Evolutionary conservation across 208 protist genomes (phyloP), one percentile per base, ranked within the genome.

Genomic region (Willaertia magna): DNA sequence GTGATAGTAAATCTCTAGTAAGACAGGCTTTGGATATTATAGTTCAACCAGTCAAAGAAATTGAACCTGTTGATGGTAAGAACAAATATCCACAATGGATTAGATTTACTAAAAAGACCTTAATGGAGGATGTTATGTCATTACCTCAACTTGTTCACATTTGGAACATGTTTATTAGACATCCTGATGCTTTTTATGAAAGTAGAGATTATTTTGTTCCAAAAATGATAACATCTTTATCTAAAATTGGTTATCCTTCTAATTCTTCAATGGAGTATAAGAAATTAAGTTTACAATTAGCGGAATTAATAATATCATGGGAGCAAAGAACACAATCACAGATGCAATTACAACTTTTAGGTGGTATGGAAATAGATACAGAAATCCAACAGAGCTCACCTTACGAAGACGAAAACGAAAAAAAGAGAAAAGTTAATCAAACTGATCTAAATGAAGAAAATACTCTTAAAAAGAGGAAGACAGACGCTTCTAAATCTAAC

Each of bases 11-110:
- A 74, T 14, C 9, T 46, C 6, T 52, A 3, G 84, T 86, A n/a
- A 47, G 18, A 34, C 11, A 39, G 26, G 51, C 84, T 30, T 67
- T 86, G 4, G 84, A 86, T 86, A 82, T 86, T 7, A 6, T 86
- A 3, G 4, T 82, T 26, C n/a, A 40, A 26, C 34, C 43, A n/a
- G 55, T 67, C 22, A 67, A 67, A 9, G n/a, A 67, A 7, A 14
- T 34, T 18, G 12, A 40, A 44, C 83, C 83, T 34, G 26, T 12
- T 3, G 39, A 39, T 22, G 46, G 6, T 39, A 44, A 6, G n/a
- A 81, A 49, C 18, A 51, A 83, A 22, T 39, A 49, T 20, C 78
- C 78, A 22, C 2, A 7, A 40, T 84, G 79, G 79, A 46, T 84
- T 14, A 55, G n/a, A 47, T n/a, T 18, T 1, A 84, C 79, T 22